Base-by-base conservation (phyloP, 2,329 filamentous ascomycete species). In the Colletotrichum cereale region DNA sequence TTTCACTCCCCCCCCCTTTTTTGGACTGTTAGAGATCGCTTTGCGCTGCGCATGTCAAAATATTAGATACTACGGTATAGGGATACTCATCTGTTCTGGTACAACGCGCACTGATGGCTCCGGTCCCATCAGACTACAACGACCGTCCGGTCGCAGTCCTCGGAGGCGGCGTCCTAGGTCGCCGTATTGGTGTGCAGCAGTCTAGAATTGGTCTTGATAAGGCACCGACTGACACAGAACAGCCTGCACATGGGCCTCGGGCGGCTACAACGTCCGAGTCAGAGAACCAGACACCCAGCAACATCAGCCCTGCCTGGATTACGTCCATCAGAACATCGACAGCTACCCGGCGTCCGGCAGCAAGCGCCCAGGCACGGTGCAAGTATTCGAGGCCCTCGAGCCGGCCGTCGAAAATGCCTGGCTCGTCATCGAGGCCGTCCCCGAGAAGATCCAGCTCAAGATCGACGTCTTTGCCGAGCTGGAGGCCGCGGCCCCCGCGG, bases 381-480 rank as follows among this genome's bases (percentile, higher is more conserved):
- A 76, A 12, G 79, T 79, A 2, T 79, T 82, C n/a, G 78, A 81
- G 7, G 79, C 82, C 36, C 74, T 88, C 2, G 68, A 78, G 10
- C 62, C 74, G 0, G 83, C 86, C 0, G 82, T 88, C 6, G 62
- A 76, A 1, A 77, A 84, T 42, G 83, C 86, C 3, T 89, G 85
- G 87, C 79, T 88, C 7, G 84, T 88, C n/a, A 82, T 88, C 69
- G 87, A 88, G 76, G 85, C 83, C 18, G 82, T 89, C 0, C 87
- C 86, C 0, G 87, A 88, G 75, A 84, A 81, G 65, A 78, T 87
- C 12, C 75, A 80, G 8, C 74, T 87, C 40, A 89, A 89, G 77
- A 83, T 84, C 18, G 79, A 80, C 16, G 85, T 82, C 0, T 86
- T 88, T 68, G 83, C 79, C 2, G 79, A 86, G 4, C 78, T 89